These are phyloP conservation scores for Trichosporon inkin DNA, from an alignment of 1,284 basidiomycete species.

Conservation along the genomic window DNA sequence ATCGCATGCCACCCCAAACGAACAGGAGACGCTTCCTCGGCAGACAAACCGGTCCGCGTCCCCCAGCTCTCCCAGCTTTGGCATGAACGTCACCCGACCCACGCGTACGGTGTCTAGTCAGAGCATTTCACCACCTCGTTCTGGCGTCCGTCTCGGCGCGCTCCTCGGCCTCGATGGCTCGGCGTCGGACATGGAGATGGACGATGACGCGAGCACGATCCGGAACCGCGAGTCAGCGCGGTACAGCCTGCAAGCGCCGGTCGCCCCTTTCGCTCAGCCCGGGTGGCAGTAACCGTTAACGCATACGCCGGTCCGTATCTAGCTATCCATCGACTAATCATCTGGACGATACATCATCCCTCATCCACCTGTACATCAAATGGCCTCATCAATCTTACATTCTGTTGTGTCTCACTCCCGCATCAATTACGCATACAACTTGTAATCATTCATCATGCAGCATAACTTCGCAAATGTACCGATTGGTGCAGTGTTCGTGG, in stretches of 20 bases:
- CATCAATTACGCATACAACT: constrained; percentile 6
- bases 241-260: constrained; percentile 7
- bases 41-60: not conserved
- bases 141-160: constrained; percentile 39
- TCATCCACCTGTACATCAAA: constrained; percentile 1
- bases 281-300: constrained; percentile 12
- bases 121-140: constrained; percentile 29
- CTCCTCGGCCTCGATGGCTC: constrained; percentile 33
- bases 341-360: not conserved
- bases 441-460: constrained; percentile 8
- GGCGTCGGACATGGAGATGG: constrained; percentile 23
- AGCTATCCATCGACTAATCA: not conserved
- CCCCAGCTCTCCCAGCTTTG: not conserved
- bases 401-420: constrained; percentile 5
- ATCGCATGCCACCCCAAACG: not conserved
- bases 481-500: no score
- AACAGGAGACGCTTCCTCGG: not conserved
- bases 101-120: constrained; percentile 6
- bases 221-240: constrained; percentile 9
- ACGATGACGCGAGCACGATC: constrained; percentile 20
- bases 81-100: constrained; percentile 12
- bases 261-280: constrained; percentile 16
- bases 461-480: not conserved
- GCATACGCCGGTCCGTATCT: not conserved
- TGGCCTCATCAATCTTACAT: not conserved